A percentile compares a stretch with the other conserved stretches of the same genome.
These are phyloP conservation scores for Coemansia pectinata DNA, from an alignment of 192 early-diverging fungal genomes.

Conservation along the genomic window DNA sequence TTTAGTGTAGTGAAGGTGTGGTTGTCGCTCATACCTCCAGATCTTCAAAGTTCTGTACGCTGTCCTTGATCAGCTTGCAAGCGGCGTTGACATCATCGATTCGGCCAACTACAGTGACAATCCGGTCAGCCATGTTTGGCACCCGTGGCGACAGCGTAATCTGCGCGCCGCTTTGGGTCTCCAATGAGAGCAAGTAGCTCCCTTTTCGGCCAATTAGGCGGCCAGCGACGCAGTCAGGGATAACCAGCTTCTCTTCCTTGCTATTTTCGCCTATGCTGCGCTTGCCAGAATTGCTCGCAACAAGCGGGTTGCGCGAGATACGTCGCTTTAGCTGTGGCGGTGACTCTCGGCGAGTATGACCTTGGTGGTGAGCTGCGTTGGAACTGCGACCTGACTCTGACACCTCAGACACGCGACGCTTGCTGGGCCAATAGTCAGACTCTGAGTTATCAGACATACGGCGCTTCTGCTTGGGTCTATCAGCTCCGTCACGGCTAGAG, in stretches of 20 bases:
- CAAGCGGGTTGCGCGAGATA: background rate
- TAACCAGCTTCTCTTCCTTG: slow-evolving; percentile 29
- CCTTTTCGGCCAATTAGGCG: slow-evolving; percentile 51
- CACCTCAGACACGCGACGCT: background rate
- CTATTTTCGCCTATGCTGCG: background rate
- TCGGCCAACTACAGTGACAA: slow-evolving; percentile 38
- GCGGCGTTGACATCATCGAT: slow-evolving; percentile 20
- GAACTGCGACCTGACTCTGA: background rate
- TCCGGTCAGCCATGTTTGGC: slow-evolving; percentile 28
- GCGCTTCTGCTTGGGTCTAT: slow-evolving; percentile 22
- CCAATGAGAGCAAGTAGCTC: slow-evolving; percentile 16
- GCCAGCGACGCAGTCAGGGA: slow-evolving; percentile 42
- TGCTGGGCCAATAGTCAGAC: background rate
- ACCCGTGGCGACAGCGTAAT: slow-evolving; percentile 42
- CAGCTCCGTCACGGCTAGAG: background rate
- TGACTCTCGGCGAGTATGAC: background rate
- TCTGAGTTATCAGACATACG: slow-evolving; percentile 27
- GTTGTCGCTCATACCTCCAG: background rate
- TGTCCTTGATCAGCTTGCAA: slow-evolving; percentile 23
- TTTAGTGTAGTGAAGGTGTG: background rate
- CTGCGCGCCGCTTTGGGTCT: slow-evolving; percentile 31
- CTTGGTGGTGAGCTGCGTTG: background rate
- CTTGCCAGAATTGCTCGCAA: background rate
- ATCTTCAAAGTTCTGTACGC: slow-evolving; percentile 31
- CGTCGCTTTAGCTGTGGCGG: background rate